Evolutionary conservation across 345 rosid genomes (phyloP), one percentile per base, ranked within the genome.

Genomic region (Eucalyptus marginata): DNA sequence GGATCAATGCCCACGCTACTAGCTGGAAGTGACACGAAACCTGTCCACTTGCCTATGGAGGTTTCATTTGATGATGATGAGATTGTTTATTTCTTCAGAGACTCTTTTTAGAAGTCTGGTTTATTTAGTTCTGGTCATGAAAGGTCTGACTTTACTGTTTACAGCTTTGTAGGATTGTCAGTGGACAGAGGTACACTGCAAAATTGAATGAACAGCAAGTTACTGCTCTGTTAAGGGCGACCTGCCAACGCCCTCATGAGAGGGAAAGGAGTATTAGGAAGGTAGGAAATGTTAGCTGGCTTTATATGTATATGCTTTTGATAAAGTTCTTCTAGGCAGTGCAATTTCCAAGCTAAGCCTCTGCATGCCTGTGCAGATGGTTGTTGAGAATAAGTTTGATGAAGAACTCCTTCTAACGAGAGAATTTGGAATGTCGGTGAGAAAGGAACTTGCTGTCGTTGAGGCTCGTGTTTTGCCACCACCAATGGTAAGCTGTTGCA

Each of bases 41-140:
- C 97, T 47, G 44, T 86, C 25, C 94, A 86, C 90, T 56, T 93
- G 52, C 99, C 99, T 0, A 97, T 97, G 98, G 99, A 97, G 94
- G 99, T 97, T 97, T 76, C 59, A 16, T 40, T 89, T 49, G n/a
- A 59, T 87, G 58, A 20, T 16, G 87, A 29, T 13, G 40, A 25
- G 36, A 9, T 11, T 24, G 79, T 62, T 49, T 13, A 54, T 51
- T 52, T 20, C 49, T 66, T 40, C 16, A 56, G 71, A 56, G 71
- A 25, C 58, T 83, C 31, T 27, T 83, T 43, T 13, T 8, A 20
- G 29, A 68, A 44, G 31, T 66, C 22, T 54, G 56, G 13, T 50
- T 36, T 51, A 7, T 5, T 86, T 52, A 12, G 56, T 50, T 43
- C 20, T 12, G 66, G 62, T 43, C 51, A 3, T 20, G 33, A 16